These are phyloP conservation scores for Neurospora sp. DNA, from an alignment of 495 filamentous ascomycete species.

Conservation along the genomic window DNA sequence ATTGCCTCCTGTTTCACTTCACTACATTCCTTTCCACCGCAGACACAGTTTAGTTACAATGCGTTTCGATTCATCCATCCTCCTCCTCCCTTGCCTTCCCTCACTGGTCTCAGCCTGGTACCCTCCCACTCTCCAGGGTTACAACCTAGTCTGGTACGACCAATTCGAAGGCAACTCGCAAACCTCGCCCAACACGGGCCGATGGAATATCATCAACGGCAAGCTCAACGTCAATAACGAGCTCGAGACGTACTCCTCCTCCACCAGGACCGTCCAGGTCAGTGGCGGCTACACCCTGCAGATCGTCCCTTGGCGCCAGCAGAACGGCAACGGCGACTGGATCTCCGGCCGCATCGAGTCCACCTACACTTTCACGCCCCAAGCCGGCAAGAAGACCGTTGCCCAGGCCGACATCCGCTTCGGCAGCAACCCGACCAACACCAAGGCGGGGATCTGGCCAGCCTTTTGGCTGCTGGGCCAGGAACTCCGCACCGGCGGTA, in stretches of 20 bases:
- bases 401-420: slow-evolving; percentile 35
- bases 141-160: slow-evolving; percentile 28
- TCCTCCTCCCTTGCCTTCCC: slow-evolving; percentile 7
- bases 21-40: not conserved
- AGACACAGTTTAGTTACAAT: slow-evolving; percentile 2
- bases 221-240: slow-evolving; percentile 34
- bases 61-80: slow-evolving; percentile 8
- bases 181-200: slow-evolving; percentile 19
- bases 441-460: slow-evolving; percentile 43
- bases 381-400: slow-evolving; percentile 26
- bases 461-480: slow-evolving; percentile 45
- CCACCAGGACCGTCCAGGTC: slow-evolving; percentile 27
- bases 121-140: slow-evolving; percentile 25
- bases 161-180: slow-evolving; percentile 24
- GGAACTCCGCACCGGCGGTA: slow-evolving; percentile 25
- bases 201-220: slow-evolving; percentile 34
- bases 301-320: slow-evolving; percentile 32
- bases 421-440: slow-evolving; percentile 23
- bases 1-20: not conserved
- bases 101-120: slow-evolving; percentile 17
- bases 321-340: slow-evolving; percentile 25
- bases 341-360: slow-evolving; percentile 41
- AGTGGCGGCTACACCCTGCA: slow-evolving; percentile 36
- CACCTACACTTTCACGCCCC: slow-evolving; percentile 33
- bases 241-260: slow-evolving; percentile 30